Evolutionary conservation across 2,329 filamentous ascomycete genomes (phyloP), one percentile per base, ranked within the genome.

Genomic region (Microsporum audouinii): DNA sequence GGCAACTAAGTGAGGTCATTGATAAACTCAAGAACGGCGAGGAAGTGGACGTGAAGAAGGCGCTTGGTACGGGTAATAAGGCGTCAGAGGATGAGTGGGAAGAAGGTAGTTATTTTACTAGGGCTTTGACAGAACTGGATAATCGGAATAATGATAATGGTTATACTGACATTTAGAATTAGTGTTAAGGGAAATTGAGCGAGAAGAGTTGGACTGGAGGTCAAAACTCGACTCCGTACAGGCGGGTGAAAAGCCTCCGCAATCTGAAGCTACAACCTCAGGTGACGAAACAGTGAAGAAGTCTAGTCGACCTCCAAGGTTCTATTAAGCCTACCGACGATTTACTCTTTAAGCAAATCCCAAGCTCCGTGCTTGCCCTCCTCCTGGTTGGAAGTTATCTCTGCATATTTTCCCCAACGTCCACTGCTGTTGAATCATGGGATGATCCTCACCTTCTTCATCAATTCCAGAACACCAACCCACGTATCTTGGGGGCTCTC

Each of bases 11-110:
- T 43, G 92, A 96, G 59, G 76, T 78, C 1, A 77, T 79, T 65
- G 76, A 77, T 58, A 76, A 71, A 36, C 68, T 77, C 2, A 75
- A 78, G 60, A 76, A 70, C 1, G 78, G 76, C 3, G 76, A 80
- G 65, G 80, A 88, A 14, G 88, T 96, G 23, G 89, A 97, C 73
- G 91, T 97, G 1, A 89, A 94, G 71, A 85, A 84, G 69, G 76
- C 85, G 43, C 74, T 99, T 57, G 92, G 94, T 2, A 88, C 89
- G 0, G 91, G 90, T 0, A 84, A 94, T 69, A 76, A 81, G 49
- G 81, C 81, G 65, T 84, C 83, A 70, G 94, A 99, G 75, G 78
- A 81, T 64, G 89, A 91, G 68, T 99, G 94, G 95, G 88, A 92
- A 74, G 86, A 95, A 71, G 84, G 89, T 88, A 76, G 70, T 81